Base-by-base conservation (phyloP, 2,329 filamentous ascomycete genomes). In the Nigrospora osmanthi region DNA sequence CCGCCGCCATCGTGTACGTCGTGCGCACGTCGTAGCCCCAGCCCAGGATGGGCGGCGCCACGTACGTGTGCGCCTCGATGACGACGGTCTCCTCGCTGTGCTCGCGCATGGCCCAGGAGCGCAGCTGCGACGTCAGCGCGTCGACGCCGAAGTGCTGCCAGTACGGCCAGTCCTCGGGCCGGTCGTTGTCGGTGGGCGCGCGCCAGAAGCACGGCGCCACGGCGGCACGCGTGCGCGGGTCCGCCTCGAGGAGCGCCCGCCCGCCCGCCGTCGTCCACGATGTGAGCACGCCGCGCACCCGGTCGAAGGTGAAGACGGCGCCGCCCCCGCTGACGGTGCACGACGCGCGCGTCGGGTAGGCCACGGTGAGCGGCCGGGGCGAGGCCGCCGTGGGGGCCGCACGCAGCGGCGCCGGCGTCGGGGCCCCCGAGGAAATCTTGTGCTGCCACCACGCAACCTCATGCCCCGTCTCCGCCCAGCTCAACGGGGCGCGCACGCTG, bases 171-270 rank as follows among this genome's bases (percentile, higher is more conserved):
- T 77, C 74, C 14, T 62, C 55, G 0, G 75, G 70, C 0, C 67
- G 64, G 54, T 86, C 82, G 53, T 86, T 86, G 59, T 86, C 78
- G 0, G 81, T 85, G 13, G 74, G 72, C 0, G 81, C 76, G 5
- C 81, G 77, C 72, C 80, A 85, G 61, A 85, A 78, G 6, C 69
- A 66, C 1, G 76, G 69, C 10, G 60, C 53, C 14, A 72, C 58
- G 17, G 66, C 69, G 4, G 62, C 59, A 9, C 59, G 52, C 3
- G 61, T 63, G 33, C 49, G 56, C 1, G 69, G 61, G 40, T 67
- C 60, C 1, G 54, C 41, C 9, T 54, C 61, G 11, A 75, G 57
- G 0, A 75, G 48, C 0, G 59, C 16, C 33, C 15, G 40, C 32
- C 58, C 50, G 43, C 59, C 58, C 35, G 61, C 55, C 15, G 61